phyloP scores from a whole-genome alignment of 1,284 basidiomycete species.

The Heterobasidion parviporum region DNA sequence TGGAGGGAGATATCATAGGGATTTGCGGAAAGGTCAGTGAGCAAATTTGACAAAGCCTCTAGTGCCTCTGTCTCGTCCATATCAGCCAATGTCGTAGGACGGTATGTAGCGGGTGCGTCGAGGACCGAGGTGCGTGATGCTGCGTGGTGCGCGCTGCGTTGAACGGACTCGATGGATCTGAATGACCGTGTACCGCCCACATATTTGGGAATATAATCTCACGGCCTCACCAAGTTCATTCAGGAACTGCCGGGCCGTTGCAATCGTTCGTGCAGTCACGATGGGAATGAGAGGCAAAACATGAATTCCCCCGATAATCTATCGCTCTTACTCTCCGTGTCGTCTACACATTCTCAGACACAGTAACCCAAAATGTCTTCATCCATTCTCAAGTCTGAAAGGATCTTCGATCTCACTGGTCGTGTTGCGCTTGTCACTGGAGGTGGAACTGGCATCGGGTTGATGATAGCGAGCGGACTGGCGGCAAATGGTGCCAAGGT shows the following conservation, averaged over 20 bases:
- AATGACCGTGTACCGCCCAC: not conserved
- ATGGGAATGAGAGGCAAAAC: not conserved
- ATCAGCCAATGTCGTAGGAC: not conserved
- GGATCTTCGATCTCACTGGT: slow-evolving; percentile 50
- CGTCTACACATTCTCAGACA: not conserved
- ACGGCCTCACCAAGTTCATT: not conserved
- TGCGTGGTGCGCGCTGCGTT: slow-evolving; percentile 2
- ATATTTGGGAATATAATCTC: not conserved
- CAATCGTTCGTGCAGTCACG: not conserved
- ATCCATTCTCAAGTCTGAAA: slow-evolving; percentile 20
- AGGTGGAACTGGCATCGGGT: slow-evolving; percentile 73
- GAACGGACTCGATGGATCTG: too few species aligned
- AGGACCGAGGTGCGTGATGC: slow-evolving; percentile 12
- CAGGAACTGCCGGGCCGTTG: not conserved
- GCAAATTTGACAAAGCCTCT: slow-evolving; percentile 51
- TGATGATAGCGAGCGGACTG: slow-evolving; percentile 69
- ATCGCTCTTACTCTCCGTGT: not conserved
- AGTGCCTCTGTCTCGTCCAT: slow-evolving; percentile 34
- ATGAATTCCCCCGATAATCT: not conserved
- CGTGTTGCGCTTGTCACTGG: slow-evolving; percentile 71
- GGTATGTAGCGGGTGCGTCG: not conserved
- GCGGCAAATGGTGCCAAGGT: slow-evolving; percentile 71
- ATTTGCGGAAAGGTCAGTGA: slow-evolving; percentile 47
- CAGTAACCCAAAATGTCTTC: slow-evolving; percentile 1
- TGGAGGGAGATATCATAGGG: slow-evolving; percentile 57